phyloP scores from a whole-genome alignment of 2,329 filamentous ascomycete genomes.

The Aspergillus ustus region DNA sequence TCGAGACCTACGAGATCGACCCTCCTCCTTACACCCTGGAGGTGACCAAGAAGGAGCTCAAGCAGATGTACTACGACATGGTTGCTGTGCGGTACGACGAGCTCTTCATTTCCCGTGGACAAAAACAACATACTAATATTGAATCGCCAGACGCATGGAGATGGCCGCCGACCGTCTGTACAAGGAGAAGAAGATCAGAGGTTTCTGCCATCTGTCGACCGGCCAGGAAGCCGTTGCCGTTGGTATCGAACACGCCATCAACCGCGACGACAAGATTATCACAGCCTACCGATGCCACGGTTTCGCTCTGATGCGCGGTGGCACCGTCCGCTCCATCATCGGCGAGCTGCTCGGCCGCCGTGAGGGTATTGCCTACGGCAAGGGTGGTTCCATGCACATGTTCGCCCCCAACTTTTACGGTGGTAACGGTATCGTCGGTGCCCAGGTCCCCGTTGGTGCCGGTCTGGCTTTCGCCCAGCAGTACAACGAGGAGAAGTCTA shows the following conservation, averaged over 20 bases:
- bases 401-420: constrained; percentile 98
- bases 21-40: constrained; percentile 90
- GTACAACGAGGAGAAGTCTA: constrained; percentile 85
- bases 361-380: constrained; percentile 97
- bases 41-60: constrained; percentile 96
- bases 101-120: background rate
- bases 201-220: constrained; percentile 98
- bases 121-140: background rate
- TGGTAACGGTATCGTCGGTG: constrained; percentile 98
- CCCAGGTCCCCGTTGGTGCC: constrained; percentile 95
- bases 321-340: constrained; percentile 86
- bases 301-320: constrained; percentile 95
- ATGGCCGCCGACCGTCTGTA: constrained; percentile 98
- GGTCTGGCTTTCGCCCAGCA: constrained; percentile 97
- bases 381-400: constrained; percentile 99
- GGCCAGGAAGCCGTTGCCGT: constrained; percentile 97
- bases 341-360: constrained; percentile 93
- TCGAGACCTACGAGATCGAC: constrained; percentile 99
- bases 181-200: constrained; percentile 99
- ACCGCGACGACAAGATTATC: constrained; percentile 89
- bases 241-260: constrained; percentile 95
- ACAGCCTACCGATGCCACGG: constrained; percentile 99
- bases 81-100: constrained; percentile 79
- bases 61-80: constrained; percentile 99
- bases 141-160: constrained; percentile 83